These are phyloP conservation scores for Rhodocollybia butyracea DNA, from an alignment of 768 basidiomycete genomes.

Conservation along the genomic window DNA sequence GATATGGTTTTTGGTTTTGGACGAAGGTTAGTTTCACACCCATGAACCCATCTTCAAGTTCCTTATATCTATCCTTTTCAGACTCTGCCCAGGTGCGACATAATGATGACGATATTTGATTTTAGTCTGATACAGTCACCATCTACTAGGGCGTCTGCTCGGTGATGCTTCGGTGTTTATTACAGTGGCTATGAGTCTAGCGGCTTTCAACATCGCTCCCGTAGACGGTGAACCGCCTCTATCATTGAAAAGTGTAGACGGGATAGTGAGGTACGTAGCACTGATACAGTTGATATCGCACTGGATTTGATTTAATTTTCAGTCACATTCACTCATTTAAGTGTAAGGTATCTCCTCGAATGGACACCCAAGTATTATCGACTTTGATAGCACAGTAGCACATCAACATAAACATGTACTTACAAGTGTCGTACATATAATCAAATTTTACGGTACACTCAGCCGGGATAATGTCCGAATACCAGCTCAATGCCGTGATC, in stretches of 20 bases:
- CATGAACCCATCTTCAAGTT: neutral
- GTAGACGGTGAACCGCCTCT: slow-evolving; percentile 1
- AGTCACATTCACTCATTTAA: slow-evolving; percentile 8
- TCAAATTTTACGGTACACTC: too few species aligned
- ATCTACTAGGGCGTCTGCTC: slow-evolving; percentile 2
- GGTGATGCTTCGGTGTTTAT: slow-evolving; percentile 6
- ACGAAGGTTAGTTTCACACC: slow-evolving; percentile 7
- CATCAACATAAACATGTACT: too few species aligned
- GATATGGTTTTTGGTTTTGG: slow-evolving; percentile 13
- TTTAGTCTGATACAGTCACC: neutral
- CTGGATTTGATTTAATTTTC: neutral
- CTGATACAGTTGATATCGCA: neutral
- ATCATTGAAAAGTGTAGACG: neutral
- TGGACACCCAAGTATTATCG: neutral
- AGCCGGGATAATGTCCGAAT: too few species aligned
- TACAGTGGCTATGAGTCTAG: slow-evolving; percentile 5
- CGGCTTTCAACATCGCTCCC: slow-evolving; percentile 5
- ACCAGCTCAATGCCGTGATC: too few species aligned
- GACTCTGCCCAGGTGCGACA: slow-evolving; percentile 5
- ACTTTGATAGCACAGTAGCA: neutral
- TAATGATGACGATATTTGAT: neutral
- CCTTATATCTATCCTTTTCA: neutral
- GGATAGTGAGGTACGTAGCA: slow-evolving; percentile 6
- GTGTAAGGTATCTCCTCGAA: slow-evolving; percentile 6
- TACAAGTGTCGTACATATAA: too few species aligned